Evolutionary conservation across 2,329 filamentous ascomycete species (phyloP), one percentile per base, ranked within the genome.

Genomic region (Neocatenulostroma microsporum): DNA sequence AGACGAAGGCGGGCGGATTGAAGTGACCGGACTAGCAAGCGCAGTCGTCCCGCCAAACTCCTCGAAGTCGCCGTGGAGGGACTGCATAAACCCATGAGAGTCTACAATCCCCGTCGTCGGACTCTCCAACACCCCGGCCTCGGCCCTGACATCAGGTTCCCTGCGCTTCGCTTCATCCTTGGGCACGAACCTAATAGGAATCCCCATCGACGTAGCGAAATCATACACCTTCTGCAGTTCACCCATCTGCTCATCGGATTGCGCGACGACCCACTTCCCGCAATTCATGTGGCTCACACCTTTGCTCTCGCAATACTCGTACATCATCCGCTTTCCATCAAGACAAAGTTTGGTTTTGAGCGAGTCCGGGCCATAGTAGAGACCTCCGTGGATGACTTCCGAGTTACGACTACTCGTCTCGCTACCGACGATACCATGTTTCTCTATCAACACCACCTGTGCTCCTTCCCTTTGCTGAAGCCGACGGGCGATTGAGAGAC

Each of bases 201-300:
- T 81, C 13, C 65, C 69, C 28, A 80, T 67, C 5, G 56, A 54
- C 28, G 64, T 61, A 2, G 74, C 68, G 42, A 75, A 73, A 1
- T 65, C 59, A 53, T 79, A 71, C 0, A 77, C 59, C 28, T 68
- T 67, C 47, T 78, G 62, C 74, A 74, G 29, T 2, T 76, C 76
- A n/a, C 66, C 70, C 56, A 75, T 72, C 66, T 96, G 84, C 30
- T 64, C 65, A 1, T 70, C 69, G 35, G 78, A 82, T 66, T 96
- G 91, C 1, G 89, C 89, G 1, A 96, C 84, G 52, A 96, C 83
- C 88, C 89, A 95, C 67, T 95, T 96, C 41, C 87, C 87, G 17
- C 78, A 83, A 56, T 81, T 81, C 36, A 71, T 71, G 62, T 91
- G 74, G 0, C 77, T 76, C 34, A 98, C 82, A 39, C 62, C 61